Base-by-base conservation (phyloP, 164 flowering plant genomes). In the Dillenia turbinata region DNA sequence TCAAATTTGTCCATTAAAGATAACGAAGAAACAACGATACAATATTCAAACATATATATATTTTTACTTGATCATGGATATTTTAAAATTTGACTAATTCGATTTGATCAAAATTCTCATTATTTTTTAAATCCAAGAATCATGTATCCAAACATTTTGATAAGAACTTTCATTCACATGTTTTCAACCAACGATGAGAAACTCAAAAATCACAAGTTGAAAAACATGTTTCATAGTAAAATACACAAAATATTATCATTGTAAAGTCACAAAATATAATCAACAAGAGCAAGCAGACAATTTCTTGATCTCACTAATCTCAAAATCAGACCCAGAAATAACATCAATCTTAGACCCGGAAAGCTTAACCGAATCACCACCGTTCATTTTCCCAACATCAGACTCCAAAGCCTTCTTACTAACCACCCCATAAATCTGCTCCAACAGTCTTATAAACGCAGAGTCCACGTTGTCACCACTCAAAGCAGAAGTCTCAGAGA, bases 401-500 rank as follows among this genome's bases (percentile, higher is more conserved):
- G 60, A 55, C 33, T 62, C 79, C 67, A 81, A 54, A 7, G 78
- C 49, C 73, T 80, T 85, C 69, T 71, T 81, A 4, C 81, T 78
- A 12, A 81, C 68, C 52, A 75, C 74, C 16, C 68, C 60, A 54
- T 77, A 67, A 1, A 87, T 82, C 46, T 81, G 81, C 57, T 79
- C 83, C 12, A 87, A 76, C 57, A 85, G 52, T 61, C 71, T 73
- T 8, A 76, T 46, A 60, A 85, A 85, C 1, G 90, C 87, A 8
- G 48, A 57, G 47, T 84, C 87, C 45, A 84, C 90, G 55, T 88
- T 88, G 51, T 77, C 86, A 1, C 89, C 88, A 52, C 58, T 81
- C 26, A 85, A 77, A 3, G 92, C 92, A 3, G 92, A 87, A 0
- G 86, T 73, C 74, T 85, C 89, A 0, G 79, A 80, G 79, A 85